phyloP scores from a whole-genome alignment of 371 early-diverging fungal genomes.

The Massospora cicadina region DNA sequence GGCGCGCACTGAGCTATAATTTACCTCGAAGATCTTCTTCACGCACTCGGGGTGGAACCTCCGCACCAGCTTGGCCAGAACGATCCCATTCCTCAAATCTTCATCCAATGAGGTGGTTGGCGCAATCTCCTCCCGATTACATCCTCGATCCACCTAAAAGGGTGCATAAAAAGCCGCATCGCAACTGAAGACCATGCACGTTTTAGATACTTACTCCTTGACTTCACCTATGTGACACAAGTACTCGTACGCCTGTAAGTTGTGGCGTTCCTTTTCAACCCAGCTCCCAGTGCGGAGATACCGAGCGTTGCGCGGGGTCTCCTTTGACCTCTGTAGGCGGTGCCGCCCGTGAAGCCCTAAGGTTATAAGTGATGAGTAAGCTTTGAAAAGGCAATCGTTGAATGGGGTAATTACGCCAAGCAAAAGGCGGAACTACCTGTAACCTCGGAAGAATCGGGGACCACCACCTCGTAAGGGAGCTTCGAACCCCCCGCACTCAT shows the following conservation, averaged over 20 bases:
- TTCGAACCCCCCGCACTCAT: not conserved
- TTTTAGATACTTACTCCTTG: conserved; percentile 59
- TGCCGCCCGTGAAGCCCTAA: conserved; percentile 35
- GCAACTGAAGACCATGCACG: not conserved
- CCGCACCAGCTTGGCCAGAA: conserved; percentile 79
- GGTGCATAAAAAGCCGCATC: not conserved
- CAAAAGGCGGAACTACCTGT: not conserved
- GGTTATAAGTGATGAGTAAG: no score
- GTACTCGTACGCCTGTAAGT: conserved; percentile 95
- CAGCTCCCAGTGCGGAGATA: conserved; percentile 36
- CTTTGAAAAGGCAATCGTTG: not conserved
- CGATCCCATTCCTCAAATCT: conserved; percentile 84
- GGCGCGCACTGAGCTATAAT: not conserved
- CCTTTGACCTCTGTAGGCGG: conserved; percentile 35
- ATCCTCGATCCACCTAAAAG: conserved; percentile 81
- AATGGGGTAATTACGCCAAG: not conserved
- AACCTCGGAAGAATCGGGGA: not conserved
- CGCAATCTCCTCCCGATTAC: conserved; percentile 70
- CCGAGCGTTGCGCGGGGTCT: conserved; percentile 16
- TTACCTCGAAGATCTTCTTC: conserved; percentile 67
- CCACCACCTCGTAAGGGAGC: not conserved
- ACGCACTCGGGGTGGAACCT: conserved; percentile 73
- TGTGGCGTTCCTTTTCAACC: conserved; percentile 90
- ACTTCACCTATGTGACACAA: conserved; percentile 98
- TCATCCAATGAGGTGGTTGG: conserved; percentile 69